Percentiles rank a stretch among this genome's conserved stretches.
Conservation (phyloP, 2,329 filamentous ascomycete genomes). For the Trichoderma sp. region DNA sequence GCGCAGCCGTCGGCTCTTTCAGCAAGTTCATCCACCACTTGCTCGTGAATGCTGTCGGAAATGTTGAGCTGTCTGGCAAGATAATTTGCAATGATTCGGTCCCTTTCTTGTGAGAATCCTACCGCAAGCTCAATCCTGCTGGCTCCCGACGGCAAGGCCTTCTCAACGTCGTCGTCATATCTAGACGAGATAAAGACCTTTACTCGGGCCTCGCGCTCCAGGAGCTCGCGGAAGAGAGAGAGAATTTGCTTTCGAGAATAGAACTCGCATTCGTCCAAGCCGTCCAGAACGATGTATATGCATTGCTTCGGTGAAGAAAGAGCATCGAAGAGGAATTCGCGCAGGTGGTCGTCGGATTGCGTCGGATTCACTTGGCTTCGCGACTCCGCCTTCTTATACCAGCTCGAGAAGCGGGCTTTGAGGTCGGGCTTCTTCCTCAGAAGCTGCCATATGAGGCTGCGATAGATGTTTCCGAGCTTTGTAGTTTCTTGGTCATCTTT, state of each 20-base stretch:
- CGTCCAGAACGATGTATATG: not conserved
- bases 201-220: constrained; percentile 1
- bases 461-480: constrained; percentile 23
- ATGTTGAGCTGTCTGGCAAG: constrained; percentile 7
- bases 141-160: not conserved
- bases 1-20: constrained; percentile 22
- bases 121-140: not conserved
- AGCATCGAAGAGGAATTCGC: not conserved
- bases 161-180: constrained; percentile 11
- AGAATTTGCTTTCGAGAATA: not conserved
- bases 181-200: constrained; percentile 21
- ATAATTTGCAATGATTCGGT: not conserved
- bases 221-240: constrained; percentile 5
- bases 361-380: not conserved
- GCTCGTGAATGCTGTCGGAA: not conserved
- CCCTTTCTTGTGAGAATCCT: not conserved
- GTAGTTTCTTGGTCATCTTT: constrained; percentile 22
- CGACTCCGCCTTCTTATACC: not conserved
- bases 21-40: constrained; percentile 9
- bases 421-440: constrained; percentile 13
- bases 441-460: constrained; percentile 25
- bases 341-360: not conserved
- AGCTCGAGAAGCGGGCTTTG: not conserved
- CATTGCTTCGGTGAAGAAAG: not conserved
- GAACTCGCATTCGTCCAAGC: not conserved